Base-by-base conservation (phyloP, 306 rosid species). In the Begonia masoniana region DNA sequence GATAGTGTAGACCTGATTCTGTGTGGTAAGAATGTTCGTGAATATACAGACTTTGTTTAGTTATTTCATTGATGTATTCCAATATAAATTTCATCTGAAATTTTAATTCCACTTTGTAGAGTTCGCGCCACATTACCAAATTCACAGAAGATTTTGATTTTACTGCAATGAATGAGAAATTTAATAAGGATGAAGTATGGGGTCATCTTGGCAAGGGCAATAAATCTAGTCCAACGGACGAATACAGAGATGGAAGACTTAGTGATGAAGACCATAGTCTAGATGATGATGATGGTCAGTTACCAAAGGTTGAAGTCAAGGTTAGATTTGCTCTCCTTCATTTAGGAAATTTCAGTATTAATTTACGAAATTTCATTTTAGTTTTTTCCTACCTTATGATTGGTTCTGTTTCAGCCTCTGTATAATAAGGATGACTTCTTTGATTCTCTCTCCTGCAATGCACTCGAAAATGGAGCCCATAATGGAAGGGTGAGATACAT, bases 101-200 rank as follows among this genome's bases (percentile, higher is more conserved):
- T 41, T 2, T 42, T 62, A 55, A 65, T 49, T 48, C 63, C 61
- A 52, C 56, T 56, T 63, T 70, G 62, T 83, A 89, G 97, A 76
- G 71, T 58, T 68, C 75, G 13, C 82, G 65, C 41, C 79, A 87
- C 5, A 66, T 74, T 19, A 62, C 80, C 42, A 76, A 60, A 59
- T 91, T 91, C 68, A 83, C 96, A 1, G 96, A 86, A 66, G 99
- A 91, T 57, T 86, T 91, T 81, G 94, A 91, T 66, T 86, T 91
- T 78, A 75, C 12, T 55, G 94, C 96, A 47, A 91, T 91, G 99
- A 91, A 86, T 70, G 99, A 91, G 74, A 91, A 86, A 71, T 91
- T 91, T 64, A 91, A 86, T 48, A 91, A 91, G 84, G 99, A 91
- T 64, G 96, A 91, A 75, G 96, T 86, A 15, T 91, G 99, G 99